Conservation (phyloP, 257 asterid genomes). For the Solanum raphanifolium region DNA sequence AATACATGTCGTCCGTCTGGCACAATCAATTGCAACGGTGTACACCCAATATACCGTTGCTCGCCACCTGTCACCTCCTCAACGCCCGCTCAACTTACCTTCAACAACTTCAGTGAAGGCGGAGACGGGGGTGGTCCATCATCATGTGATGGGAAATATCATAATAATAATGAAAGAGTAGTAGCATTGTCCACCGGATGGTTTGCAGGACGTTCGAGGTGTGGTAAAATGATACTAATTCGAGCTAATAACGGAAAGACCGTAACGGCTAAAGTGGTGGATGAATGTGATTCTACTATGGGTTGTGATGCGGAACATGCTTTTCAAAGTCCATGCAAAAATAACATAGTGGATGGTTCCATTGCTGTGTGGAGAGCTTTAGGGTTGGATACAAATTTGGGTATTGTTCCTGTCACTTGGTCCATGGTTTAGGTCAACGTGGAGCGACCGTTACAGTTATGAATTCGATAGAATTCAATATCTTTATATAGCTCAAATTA, state of each 20-base stretch:
- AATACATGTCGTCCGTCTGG: too few relatives aligned
- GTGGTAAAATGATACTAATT: conserved; percentile 10
- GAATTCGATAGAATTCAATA: background rate
- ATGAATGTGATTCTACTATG: conserved; percentile 41
- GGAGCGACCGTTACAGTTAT: background rate
- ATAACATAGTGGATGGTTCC: conserved; percentile 30
- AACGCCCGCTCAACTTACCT: too few relatives aligned
- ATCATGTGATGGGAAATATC: too few relatives aligned
- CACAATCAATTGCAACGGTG: too few relatives aligned
- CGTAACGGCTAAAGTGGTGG: conserved; percentile 39
- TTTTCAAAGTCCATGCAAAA: conserved; percentile 18
- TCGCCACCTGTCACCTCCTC: too few relatives aligned
- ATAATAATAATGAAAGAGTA: too few relatives aligned
- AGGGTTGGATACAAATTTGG: conserved; percentile 8
- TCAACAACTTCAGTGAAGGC: too few relatives aligned
- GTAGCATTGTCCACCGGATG: too few relatives aligned
- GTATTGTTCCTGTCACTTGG: conserved; percentile 17
- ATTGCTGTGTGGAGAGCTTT: conserved; percentile 26
- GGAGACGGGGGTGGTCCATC: too few relatives aligned
- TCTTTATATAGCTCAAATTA: background rate
- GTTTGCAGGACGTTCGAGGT: too few relatives aligned
- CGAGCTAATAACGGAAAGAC: conserved; percentile 28
- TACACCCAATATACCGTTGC: too few relatives aligned
- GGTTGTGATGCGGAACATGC: conserved; percentile 41
- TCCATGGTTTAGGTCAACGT: conserved; percentile 9